phyloP scores from a whole-genome alignment of 164 flowering plant genomes.

The Umbilicus rupestris region DNA sequence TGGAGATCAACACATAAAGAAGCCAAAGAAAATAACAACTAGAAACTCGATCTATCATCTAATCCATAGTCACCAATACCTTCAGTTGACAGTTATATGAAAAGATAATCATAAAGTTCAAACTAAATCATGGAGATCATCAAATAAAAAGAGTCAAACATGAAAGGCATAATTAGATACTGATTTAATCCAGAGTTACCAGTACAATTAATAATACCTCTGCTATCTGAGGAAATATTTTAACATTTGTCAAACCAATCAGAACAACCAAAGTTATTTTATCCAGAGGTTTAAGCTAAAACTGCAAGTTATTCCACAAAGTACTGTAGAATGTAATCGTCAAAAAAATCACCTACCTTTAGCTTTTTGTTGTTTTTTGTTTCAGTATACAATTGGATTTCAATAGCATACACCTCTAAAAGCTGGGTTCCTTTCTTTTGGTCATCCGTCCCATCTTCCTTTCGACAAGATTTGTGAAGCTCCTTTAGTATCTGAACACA shows the following conservation, averaged over 20 bases:
- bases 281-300: not conserved
- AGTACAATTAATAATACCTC: not conserved
- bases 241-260: not conserved
- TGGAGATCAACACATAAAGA: not conserved
- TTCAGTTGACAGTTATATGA: not conserved
- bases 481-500: conserved; percentile 74
- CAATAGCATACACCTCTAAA: conserved; percentile 96
- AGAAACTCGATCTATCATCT: not conserved
- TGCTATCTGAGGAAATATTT: not conserved
- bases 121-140: not conserved
- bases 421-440: conserved; percentile 99
- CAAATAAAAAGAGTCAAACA: not conserved
- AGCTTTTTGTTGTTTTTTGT: conserved; percentile 96
- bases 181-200: not conserved
- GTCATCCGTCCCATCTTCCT: conserved; percentile 98
- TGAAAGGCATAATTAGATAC: too few relatives aligned
- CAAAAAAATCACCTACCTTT: conserved; percentile 43
- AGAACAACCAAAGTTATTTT: not conserved
- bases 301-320: not conserved
- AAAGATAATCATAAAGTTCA: not conserved
- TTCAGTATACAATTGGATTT: conserved; percentile 98
- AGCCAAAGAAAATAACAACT: not conserved
- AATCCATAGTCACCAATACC: not conserved
- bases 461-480: conserved; percentile 92
- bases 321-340: not conserved